Evolutionary conservation across 768 basidiomycete genomes (phyloP).

Genomic region (Leucocoprinus leucothites): DNA sequence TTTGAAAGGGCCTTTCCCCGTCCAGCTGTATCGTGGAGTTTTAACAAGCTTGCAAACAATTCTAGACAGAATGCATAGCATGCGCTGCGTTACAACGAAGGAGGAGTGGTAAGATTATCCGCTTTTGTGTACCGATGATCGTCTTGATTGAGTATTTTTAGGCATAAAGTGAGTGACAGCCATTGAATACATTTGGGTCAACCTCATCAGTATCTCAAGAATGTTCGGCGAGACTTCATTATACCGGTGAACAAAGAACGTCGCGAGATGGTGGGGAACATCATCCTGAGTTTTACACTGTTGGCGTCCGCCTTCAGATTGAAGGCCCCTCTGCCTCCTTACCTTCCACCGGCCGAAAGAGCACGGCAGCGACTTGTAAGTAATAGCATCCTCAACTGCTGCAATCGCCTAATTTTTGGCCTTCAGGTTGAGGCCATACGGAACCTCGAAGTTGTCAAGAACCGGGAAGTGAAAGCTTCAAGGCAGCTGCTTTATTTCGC

Average conservation of each 20-base stretch:
- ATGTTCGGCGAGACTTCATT: constrained; percentile 83
- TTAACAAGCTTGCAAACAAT: constrained; percentile 82
- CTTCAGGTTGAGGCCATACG: constrained; percentile 78
- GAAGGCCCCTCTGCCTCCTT: constrained; percentile 94
- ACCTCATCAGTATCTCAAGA: constrained; percentile 36
- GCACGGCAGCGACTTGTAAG: constrained; percentile 75
- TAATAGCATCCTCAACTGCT: not conserved
- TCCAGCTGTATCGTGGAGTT: constrained; percentile 78
- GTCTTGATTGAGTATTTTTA: constrained; percentile 22
- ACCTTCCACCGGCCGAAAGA: constrained; percentile 89
- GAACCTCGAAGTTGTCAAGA: constrained; percentile 83
- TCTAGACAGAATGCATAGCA: constrained; percentile 87
- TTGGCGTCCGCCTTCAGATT: constrained; percentile 77
- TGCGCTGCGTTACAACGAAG: constrained; percentile 94
- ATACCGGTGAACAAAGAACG: constrained; percentile 86
- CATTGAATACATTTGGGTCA: not conserved
- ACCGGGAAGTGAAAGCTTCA: constrained; percentile 76
- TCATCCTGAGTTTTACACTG: constrained; percentile 84
- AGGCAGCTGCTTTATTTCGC: constrained; percentile 90
- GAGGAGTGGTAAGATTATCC: constrained; percentile 76
- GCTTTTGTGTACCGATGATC: constrained; percentile 10
- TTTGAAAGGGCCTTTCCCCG: constrained; percentile 93
- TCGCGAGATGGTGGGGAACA: constrained; percentile 93
- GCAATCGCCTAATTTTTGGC: not conserved
- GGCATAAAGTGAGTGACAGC: constrained; percentile 64